Evolutionary conservation across 768 basidiomycete genomes (phyloP).

Genomic region (Lentinula boryana): DNA sequence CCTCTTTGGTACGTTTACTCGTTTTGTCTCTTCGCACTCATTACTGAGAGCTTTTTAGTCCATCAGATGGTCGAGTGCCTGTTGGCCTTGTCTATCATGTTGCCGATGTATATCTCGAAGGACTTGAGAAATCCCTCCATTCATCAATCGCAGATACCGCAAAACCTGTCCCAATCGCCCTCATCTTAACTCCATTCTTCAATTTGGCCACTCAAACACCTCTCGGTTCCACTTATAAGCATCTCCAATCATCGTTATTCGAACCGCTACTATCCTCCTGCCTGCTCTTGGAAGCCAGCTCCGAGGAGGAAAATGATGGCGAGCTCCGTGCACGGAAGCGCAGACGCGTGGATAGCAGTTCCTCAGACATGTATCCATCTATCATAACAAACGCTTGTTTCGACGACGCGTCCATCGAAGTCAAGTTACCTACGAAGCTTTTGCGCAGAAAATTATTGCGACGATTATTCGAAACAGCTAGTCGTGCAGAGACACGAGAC

Average conservation of each 20-base stretch:
- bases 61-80: constrained; percentile 68
- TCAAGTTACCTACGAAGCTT: constrained; percentile 22
- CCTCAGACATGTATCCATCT: constrained; percentile 24
- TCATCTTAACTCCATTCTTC: constrained; percentile 66
- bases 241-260: constrained; percentile 63
- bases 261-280: constrained; percentile 59
- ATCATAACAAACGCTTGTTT: constrained; percentile 52
- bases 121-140: constrained; percentile 66
- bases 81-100: constrained; percentile 79
- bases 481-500: constrained; percentile 68
- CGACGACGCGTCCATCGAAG: constrained; percentile 31
- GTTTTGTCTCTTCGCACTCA: not conserved
- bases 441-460: constrained; percentile 54
- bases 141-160: constrained; percentile 18
- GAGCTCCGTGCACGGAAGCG: constrained; percentile 40
- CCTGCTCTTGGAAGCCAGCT: constrained; percentile 21
- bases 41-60: constrained; percentile 31
- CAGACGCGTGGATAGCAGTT: constrained; percentile 21
- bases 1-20: constrained; percentile 65
- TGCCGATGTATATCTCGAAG: constrained; percentile 84
- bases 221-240: constrained; percentile 60
- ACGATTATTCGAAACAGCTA: constrained; percentile 68
- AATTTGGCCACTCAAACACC: constrained; percentile 63
- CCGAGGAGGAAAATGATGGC: constrained; percentile 27
- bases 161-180: constrained; percentile 42